phyloP scores from a whole-genome alignment of 805 yeast species.

The Brettanomyces sp. region DNA sequence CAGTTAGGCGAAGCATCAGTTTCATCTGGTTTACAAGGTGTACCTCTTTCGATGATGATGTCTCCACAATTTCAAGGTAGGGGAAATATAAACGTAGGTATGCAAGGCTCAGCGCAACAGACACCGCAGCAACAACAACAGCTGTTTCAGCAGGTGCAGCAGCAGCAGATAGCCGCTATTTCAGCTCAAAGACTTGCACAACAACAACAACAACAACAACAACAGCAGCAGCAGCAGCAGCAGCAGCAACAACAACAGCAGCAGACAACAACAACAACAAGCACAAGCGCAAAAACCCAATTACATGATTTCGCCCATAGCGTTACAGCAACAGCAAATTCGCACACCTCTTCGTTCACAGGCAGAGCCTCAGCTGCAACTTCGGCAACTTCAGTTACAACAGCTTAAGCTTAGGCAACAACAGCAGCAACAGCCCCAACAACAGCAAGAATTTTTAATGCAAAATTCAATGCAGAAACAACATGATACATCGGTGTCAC shows the following conservation, averaged over 20 bases:
- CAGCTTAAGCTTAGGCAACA: background rate
- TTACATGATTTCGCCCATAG: background rate
- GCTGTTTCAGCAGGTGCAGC: constrained; percentile 10
- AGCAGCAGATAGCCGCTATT: constrained; percentile 10
- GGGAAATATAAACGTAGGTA: constrained; percentile 19
- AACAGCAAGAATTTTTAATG: background rate
- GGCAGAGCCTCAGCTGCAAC: background rate
- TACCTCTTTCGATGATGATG: constrained; percentile 23
- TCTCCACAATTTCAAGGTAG: constrained; percentile 27
- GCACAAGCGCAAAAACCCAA: background rate
- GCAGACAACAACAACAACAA: constrained; percentile 4
- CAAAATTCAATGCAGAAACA: background rate
- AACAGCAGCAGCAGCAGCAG: constrained; percentile 10
- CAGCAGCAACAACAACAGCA: constrained; percentile 5
- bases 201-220: constrained; percentile 3
- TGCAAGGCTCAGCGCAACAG: constrained; percentile 8
- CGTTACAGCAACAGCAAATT: background rate
- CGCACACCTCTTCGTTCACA: background rate
- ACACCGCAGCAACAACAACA: constrained; percentile 13
- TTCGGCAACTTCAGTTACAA: constrained; percentile 2
- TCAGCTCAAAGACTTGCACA: constrained; percentile 14
- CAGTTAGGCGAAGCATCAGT: background rate
- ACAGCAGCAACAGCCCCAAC: constrained; percentile 14
- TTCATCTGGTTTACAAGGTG: constrained; percentile 10
- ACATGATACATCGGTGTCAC: background rate